Conservation (phyloP, 2,329 filamentous ascomycete species). For the Trichoderma sp. region DNA sequence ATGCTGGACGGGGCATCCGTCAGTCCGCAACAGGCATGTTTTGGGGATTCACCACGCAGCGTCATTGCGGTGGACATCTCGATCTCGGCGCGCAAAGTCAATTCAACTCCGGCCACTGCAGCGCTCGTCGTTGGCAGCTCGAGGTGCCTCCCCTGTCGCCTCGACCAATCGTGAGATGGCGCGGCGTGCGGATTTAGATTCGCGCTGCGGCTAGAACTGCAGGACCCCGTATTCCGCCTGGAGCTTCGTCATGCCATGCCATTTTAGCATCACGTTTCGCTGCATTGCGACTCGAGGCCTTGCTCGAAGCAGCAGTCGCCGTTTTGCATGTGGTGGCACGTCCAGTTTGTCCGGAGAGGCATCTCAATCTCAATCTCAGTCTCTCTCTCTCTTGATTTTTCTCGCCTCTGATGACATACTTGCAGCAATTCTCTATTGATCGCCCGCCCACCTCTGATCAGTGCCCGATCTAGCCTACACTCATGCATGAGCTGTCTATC, state of each 20-base stretch:
- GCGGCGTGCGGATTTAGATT: slow-evolving; percentile 13
- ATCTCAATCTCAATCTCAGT: not conserved
- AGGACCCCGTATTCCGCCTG: slow-evolving; percentile 23
- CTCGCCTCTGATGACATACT: not conserved
- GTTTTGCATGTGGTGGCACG: not conserved
- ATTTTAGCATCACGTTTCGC: not conserved
- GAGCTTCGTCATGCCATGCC: slow-evolving; percentile 20
- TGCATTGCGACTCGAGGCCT: not conserved
- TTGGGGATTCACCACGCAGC: slow-evolving; percentile 14
- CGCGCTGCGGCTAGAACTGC: slow-evolving; percentile 24
- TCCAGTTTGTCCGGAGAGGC: not conserved
- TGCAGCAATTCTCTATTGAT: not conserved
- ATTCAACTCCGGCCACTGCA: slow-evolving; percentile 17
- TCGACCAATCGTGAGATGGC: slow-evolving; percentile 20
- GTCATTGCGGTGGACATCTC: slow-evolving; percentile 26
- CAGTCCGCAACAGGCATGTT: slow-evolving; percentile 8
- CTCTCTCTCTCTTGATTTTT: not conserved
- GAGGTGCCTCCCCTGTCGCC: slow-evolving; percentile 9
- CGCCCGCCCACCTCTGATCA: not conserved
- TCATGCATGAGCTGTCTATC: not conserved
- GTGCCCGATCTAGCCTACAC: slow-evolving; percentile 7
- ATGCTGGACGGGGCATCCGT: slow-evolving; percentile 17
- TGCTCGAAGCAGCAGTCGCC: not conserved
- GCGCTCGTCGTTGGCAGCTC: not conserved
- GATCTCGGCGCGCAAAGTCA: slow-evolving; percentile 27